Conservation (phyloP, 345 rosid genomes). For the Balakata baccata region DNA sequence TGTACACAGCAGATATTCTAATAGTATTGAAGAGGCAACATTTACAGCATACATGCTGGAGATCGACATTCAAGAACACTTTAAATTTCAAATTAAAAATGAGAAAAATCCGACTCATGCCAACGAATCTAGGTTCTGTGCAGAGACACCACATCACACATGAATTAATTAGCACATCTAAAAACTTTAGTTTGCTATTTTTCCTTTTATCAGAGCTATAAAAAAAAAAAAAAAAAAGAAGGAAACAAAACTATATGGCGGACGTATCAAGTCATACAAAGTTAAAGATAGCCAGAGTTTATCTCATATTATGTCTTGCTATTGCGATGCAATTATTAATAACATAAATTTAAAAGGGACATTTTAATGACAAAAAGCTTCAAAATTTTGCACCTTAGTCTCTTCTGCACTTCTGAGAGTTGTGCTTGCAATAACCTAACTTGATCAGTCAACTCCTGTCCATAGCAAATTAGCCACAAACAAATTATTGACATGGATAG, state of each 20-base stretch:
- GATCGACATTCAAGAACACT: background rate
- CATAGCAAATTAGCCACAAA: slow-evolving; percentile 23
- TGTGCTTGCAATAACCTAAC: slow-evolving; percentile 54
- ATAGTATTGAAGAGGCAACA: background rate
- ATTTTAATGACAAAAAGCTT: slow-evolving; percentile 19
- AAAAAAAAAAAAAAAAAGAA: background rate
- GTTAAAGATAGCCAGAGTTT: slow-evolving; percentile 2
- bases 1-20: background rate
- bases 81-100: background rate
- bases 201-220: background rate
- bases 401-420: slow-evolving; percentile 61
- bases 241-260: no score
- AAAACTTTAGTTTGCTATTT: background rate
- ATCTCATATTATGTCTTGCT: background rate
- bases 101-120: background rate
- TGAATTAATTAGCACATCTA: background rate
- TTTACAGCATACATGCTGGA: background rate
- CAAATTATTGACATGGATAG: slow-evolving; percentile 13
- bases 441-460: slow-evolving; percentile 66
- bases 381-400: slow-evolving; percentile 60
- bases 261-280: background rate
- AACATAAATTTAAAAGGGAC: slow-evolving; percentile 9
- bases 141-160: background rate
- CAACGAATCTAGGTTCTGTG: background rate
- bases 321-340: background rate